phyloP scores from a whole-genome alignment of 345 rosid genomes.

The Mercurialis annua region DNA sequence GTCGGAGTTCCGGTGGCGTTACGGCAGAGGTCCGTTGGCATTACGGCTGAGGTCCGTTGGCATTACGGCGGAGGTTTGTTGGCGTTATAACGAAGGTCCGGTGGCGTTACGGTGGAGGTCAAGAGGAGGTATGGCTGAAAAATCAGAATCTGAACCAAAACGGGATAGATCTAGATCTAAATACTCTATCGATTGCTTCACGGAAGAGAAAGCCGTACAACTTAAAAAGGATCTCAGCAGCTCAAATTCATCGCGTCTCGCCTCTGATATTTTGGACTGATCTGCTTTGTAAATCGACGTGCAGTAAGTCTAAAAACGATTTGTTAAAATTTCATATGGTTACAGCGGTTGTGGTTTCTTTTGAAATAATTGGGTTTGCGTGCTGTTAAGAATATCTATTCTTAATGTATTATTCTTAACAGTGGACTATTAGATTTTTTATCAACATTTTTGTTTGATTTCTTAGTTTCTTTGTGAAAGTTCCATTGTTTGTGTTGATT shows the following conservation, averaged over 20 bases:
- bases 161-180: conserved; percentile 35
- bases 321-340: conserved; percentile 8
- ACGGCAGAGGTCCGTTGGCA: too few species aligned
- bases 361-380: not conserved
- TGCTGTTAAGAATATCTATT: not conserved
- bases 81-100: too few species aligned
- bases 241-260: conserved; percentile 68
- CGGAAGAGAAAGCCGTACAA: conserved; percentile 67
- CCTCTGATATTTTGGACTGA: conserved; percentile 44
- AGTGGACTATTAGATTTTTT: not conserved
- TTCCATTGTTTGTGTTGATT: too few species aligned
- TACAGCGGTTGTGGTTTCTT: not conserved
- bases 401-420: not conserved
- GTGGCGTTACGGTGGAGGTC: too few species aligned
- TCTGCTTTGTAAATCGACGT: conserved; percentile 20
- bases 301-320: conserved; percentile 4
- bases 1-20: too few species aligned
- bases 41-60: too few species aligned
- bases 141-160: conserved; percentile 21
- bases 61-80: too few species aligned
- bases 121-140: too few species aligned
- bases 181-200: conserved; percentile 44
- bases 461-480: too few species aligned
- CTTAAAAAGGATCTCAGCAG: conserved; percentile 60
- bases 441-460: too few species aligned